Evolutionary conservation across 2,329 filamentous ascomycete genomes (phyloP), one percentile per base, ranked within the genome.

Genomic region (Macroventuria anomochaeta): DNA sequence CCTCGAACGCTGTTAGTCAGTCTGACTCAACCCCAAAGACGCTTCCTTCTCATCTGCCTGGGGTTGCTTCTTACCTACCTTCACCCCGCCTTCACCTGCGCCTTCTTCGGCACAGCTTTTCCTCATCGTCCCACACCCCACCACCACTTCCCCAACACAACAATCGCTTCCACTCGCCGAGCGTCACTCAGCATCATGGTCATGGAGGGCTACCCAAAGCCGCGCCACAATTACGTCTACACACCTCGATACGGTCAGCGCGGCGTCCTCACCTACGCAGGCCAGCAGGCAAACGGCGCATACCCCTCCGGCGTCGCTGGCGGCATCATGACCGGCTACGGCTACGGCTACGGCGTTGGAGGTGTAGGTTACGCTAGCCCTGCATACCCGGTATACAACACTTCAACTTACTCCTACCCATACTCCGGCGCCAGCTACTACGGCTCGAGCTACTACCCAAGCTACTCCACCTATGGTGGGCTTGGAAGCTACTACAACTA

Each of bases 171-270:
- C 7, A 18, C 31, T 37, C 36, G 13, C 21, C 26, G 15, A 34
- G 18, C 29, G 17, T 37, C 15, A 46, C 25, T 33, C 20, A 23
- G 37, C 23, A 37, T 42, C 31, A 44, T 43, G 40, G 23, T 39
- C 31, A 68, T 58, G 59, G 67, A 65, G 40, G 62, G 42, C 12
- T 64, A 57, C 29, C 69, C 64, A 21, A 67, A 69, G 41, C 67
- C 69, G 17, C 70, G 70, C 48, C 68, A 73, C 23, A 60, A 67
- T 13, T 73, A 71, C 55, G 57, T 66, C 38, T 71, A 70, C 47
- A 63, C 59, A 0, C 69, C 70, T 6, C 66, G 66, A 36, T 64
- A 67, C 29, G 65, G 64, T 40, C 67, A 65, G 32, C 68, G 69
- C 37, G 68, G 68, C 31, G 47, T 66, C 33, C 55, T 70, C 46